Evolutionary conservation across 768 basidiomycete genomes (phyloP).

Genomic region (Tulasnella sp.): DNA sequence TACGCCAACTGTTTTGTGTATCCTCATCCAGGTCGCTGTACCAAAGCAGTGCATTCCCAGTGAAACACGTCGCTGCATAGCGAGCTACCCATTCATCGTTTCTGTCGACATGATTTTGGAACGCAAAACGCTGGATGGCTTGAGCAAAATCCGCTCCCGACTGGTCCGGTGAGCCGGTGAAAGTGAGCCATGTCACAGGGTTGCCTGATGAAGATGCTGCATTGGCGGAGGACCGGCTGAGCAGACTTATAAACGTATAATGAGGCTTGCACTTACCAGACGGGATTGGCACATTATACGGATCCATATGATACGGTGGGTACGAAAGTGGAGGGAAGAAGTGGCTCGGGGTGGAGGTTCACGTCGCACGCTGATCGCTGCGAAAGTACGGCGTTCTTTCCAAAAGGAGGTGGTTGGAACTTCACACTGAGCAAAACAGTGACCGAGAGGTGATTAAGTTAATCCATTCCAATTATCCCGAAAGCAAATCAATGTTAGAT

Average conservation of each 20-base stretch:
- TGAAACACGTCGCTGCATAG: slow-evolving; percentile 3
- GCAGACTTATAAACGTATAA: background rate
- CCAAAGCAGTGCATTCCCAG: background rate
- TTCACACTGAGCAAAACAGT: no score
- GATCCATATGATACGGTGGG: background rate
- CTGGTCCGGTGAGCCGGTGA: background rate
- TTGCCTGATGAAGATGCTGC: background rate
- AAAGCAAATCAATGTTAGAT: background rate
- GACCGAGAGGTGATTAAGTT: background rate
- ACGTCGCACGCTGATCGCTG: background rate
- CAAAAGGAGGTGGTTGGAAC: no score
- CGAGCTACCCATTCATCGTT: slow-evolving; percentile 2
- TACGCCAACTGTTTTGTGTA: background rate
- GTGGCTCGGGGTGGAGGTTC: background rate
- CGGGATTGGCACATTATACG: background rate
- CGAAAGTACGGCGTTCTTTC: background rate
- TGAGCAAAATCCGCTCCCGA: background rate
- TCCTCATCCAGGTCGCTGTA: slow-evolving; percentile 2
- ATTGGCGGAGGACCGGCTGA: background rate
- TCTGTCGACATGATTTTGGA: background rate
- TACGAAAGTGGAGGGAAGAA: background rate
- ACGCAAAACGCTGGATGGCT: slow-evolving; percentile 1
- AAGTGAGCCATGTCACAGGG: background rate
- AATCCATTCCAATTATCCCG: background rate
- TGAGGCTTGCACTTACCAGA: background rate